These are phyloP conservation scores for Conringia planisiliqua DNA, from an alignment of 345 rosid species.

Conservation along the genomic window DNA sequence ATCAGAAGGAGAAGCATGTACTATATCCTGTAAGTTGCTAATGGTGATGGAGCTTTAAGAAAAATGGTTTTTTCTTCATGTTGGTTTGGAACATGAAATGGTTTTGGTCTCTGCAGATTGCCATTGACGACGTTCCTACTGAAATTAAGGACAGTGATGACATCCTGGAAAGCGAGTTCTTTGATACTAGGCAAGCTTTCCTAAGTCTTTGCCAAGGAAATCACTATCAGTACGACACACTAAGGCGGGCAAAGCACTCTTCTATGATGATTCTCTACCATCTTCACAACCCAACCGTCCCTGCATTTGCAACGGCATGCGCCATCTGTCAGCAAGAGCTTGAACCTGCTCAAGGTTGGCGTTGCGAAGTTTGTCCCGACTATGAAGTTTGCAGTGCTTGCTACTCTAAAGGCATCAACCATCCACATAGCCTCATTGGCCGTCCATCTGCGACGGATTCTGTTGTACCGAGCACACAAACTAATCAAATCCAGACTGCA, in stretches of 20 bases:
- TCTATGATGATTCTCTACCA: slow-evolving; percentile 99
- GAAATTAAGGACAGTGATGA: slow-evolving; percentile 87
- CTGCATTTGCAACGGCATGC: slow-evolving; percentile 91
- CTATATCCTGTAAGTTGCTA: slow-evolving; percentile 65
- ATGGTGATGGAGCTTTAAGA: not conserved
- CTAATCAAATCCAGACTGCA: slow-evolving; percentile 70
- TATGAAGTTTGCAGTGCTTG: slow-evolving; percentile 89
- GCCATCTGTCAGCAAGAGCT: slow-evolving; percentile 78
- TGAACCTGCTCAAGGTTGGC: slow-evolving; percentile 98
- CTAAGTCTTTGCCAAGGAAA: slow-evolving; percentile 98
- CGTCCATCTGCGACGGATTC: slow-evolving; percentile 81
- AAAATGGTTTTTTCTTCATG: not conserved
- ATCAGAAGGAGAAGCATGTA: slow-evolving; percentile 73
- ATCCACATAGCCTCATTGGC: slow-evolving; percentile 84
- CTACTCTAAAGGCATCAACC: slow-evolving; percentile 83
- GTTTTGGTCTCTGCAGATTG: slow-evolving; percentile 48
- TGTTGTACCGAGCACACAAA: slow-evolving; percentile 86
- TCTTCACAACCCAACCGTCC: slow-evolving; percentile 98
- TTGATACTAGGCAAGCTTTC: slow-evolving; percentile 98
- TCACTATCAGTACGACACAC: slow-evolving; percentile 95
- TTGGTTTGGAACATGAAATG: slow-evolving; percentile 19
- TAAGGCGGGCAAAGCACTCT: slow-evolving; percentile 96
- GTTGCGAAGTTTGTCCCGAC: slow-evolving; percentile 90
- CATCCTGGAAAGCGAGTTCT: slow-evolving; percentile 97
- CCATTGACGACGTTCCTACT: slow-evolving; percentile 58